These are phyloP conservation scores for Rhizopogon salebrosus DNA, from an alignment of 768 basidiomycete species.

Conservation along the genomic window DNA sequence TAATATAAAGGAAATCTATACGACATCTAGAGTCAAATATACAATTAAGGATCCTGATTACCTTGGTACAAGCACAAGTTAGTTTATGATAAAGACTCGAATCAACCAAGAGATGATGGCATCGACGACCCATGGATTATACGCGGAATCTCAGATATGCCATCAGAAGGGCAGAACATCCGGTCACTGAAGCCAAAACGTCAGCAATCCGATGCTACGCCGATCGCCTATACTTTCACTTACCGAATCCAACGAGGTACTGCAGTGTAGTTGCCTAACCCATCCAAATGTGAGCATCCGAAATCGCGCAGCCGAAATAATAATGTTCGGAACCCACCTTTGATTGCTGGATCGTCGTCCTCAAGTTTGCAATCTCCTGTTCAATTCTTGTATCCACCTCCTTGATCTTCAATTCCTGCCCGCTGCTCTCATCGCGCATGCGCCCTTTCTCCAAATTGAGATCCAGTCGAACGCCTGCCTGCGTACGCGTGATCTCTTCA, in stretches of 20 bases:
- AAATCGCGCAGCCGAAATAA: not conserved
- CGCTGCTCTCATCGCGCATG: slow-evolving; percentile 87
- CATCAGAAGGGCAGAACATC: slow-evolving; percentile 82
- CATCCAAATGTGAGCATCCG: not conserved
- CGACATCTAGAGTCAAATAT: too few species aligned
- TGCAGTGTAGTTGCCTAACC: slow-evolving; percentile 79
- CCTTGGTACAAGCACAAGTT: too few species aligned
- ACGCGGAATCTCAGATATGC: slow-evolving; percentile 74
- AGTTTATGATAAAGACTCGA: too few species aligned
- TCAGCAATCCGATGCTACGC: slow-evolving; percentile 5
- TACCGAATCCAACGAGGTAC: slow-evolving; percentile 84
- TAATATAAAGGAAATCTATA: too few species aligned
- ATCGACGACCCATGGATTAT: slow-evolving; percentile 10
- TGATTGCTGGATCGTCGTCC: slow-evolving; percentile 80
- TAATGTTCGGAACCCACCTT: slow-evolving; percentile 48
- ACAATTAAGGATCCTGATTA: too few species aligned
- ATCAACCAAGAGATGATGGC: too few species aligned
- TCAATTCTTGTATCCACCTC: slow-evolving; percentile 98
- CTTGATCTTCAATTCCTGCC: slow-evolving; percentile 93
- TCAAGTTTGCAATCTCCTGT: slow-evolving; percentile 84
- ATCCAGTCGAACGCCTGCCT: slow-evolving; percentile 90
- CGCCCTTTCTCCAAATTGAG: slow-evolving; percentile 95
- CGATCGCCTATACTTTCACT: slow-evolving; percentile 20
- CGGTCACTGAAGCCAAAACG: slow-evolving; percentile 54
- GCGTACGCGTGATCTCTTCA: slow-evolving; percentile 88